These are phyloP conservation scores for Candida koratica DNA, from an alignment of 805 yeast genomes.

Conservation along the genomic window DNA sequence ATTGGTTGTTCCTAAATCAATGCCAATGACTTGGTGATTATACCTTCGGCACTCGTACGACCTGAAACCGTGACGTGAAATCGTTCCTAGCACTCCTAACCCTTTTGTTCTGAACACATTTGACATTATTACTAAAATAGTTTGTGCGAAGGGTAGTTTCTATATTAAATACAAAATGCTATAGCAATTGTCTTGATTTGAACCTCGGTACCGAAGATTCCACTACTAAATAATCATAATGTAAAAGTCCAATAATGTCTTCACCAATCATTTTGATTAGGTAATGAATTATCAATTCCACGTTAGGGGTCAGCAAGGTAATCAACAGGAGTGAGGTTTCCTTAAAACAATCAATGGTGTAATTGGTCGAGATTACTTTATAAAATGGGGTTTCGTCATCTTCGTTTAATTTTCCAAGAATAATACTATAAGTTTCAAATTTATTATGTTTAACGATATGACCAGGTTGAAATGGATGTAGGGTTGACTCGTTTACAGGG, in stretches of 20 bases:
- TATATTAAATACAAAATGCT: too few relatives aligned
- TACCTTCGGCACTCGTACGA: too few relatives aligned
- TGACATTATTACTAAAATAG: too few relatives aligned
- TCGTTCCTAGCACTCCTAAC: too few relatives aligned
- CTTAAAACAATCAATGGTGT: constrained; percentile 14
- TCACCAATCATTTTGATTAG: constrained; percentile 13
- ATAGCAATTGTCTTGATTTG: too few relatives aligned
- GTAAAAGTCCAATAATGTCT: constrained; percentile 11
- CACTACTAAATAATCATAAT: not conserved
- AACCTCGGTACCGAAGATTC: not conserved
- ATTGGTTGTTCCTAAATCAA: constrained; percentile 82
- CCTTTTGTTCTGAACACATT: too few relatives aligned
- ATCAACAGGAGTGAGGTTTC: constrained; percentile 9
- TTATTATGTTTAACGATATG: constrained; percentile 10
- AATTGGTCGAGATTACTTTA: not conserved
- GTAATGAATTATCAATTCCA: constrained; percentile 3
- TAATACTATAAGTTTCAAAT: constrained; percentile 11
- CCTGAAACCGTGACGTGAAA: too few relatives aligned
- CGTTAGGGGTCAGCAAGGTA: constrained; percentile 1
- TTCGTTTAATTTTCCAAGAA: not conserved
- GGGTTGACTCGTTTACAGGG: too few relatives aligned
- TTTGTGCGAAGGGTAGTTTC: too few relatives aligned
- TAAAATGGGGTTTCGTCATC: not conserved
- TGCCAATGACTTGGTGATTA: constrained; percentile 53
- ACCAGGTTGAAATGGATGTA: constrained; percentile 7